These are phyloP conservation scores for Castanea sativa DNA, from an alignment of 306 rosid genomes.

Conservation along the genomic window DNA sequence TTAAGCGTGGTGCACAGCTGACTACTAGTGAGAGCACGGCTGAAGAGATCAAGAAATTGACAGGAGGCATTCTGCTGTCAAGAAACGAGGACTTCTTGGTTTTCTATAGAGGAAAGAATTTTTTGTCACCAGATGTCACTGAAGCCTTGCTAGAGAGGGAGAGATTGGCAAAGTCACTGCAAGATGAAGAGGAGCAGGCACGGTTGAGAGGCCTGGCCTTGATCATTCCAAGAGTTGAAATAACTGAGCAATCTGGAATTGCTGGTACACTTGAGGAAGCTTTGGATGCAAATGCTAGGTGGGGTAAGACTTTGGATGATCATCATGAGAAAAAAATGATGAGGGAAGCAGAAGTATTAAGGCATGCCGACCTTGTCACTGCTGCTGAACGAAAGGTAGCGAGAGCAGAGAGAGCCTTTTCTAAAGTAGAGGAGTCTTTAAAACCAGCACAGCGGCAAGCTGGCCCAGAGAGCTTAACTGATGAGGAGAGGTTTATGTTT, in stretches of 20 bases:
- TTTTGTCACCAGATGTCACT: conserved; percentile 76
- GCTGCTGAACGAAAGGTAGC: conserved; percentile 61
- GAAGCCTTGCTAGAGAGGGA: conserved; percentile 81
- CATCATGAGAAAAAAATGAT: conserved; percentile 55
- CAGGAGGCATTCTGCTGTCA: conserved; percentile 79
- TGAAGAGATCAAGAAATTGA: conserved; percentile 92
- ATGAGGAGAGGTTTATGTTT: conserved; percentile 98
- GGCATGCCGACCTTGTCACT: conserved; percentile 63
- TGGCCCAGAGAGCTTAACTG: conserved; percentile 82
- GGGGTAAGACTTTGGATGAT: conserved; percentile 76
- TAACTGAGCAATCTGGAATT: conserved; percentile 46
- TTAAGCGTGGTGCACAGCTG: conserved; percentile 94
- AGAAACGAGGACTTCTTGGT: conserved; percentile 95
- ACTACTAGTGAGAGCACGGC: conserved; percentile 99
- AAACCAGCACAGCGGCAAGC: conserved; percentile 65
- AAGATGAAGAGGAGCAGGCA: conserved; percentile 94
- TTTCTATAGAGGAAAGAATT: conserved; percentile 82
- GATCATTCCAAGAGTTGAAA: conserved; percentile 41
- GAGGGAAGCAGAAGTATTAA: conserved; percentile 56
- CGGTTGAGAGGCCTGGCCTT: conserved; percentile 79
- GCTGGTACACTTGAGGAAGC: conserved; percentile 93
- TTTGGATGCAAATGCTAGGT: conserved; percentile 84
- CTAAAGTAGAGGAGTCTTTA: conserved; percentile 69
- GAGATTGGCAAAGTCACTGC: conserved; percentile 65
- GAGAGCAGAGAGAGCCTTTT: conserved; percentile 73